phyloP scores from a whole-genome alignment of 345 rosid genomes.

The Erucastrum elatum region DNA sequence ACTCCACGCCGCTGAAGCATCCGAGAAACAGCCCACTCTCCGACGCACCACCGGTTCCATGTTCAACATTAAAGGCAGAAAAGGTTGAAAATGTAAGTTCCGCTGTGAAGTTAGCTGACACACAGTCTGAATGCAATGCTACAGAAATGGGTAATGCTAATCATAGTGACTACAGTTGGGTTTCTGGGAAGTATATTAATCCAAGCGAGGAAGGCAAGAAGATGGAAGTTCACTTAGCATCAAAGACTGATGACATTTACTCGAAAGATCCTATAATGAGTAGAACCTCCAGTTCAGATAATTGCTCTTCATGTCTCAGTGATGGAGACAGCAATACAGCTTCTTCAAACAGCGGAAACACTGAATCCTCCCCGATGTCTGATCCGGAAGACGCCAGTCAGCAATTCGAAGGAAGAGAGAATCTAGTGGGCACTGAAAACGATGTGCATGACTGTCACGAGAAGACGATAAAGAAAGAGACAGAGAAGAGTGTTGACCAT shows the following conservation, averaged over 20 bases:
- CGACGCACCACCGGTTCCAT: slow-evolving; percentile 49
- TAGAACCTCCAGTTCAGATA: slow-evolving; percentile 73
- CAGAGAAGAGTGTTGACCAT: slow-evolving; percentile 21
- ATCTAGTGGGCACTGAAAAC: slow-evolving; percentile 40
- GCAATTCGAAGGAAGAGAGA: slow-evolving; percentile 63
- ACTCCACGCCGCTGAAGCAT: slow-evolving; percentile 66
- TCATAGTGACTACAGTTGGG: slow-evolving; percentile 32
- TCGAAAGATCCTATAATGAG: slow-evolving; percentile 45
- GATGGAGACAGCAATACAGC: slow-evolving; percentile 80
- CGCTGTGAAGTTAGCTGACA: slow-evolving; percentile 46
- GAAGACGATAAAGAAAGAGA: slow-evolving; percentile 26
- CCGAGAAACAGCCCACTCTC: slow-evolving; percentile 64
- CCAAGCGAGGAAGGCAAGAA: slow-evolving; percentile 42
- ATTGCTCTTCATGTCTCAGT: slow-evolving; percentile 85
- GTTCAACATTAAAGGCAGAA: slow-evolving; percentile 37
- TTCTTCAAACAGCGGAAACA: slow-evolving; percentile 64
- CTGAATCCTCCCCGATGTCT: slow-evolving; percentile 77
- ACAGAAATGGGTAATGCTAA: slow-evolving; percentile 44
- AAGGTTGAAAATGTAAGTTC: slow-evolving; percentile 37
- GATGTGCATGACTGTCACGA: slow-evolving; percentile 47
- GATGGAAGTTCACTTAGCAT: slow-evolving; percentile 41
- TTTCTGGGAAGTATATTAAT: slow-evolving; percentile 28
- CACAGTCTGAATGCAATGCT: slow-evolving; percentile 42
- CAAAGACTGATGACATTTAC: slow-evolving; percentile 31
- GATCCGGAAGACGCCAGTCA: slow-evolving; percentile 80